Evolutionary conservation across 495 filamentous ascomycete species (phyloP), one percentile per base, ranked within the genome.

Genomic region (Antarctomyces pellizariae): DNA sequence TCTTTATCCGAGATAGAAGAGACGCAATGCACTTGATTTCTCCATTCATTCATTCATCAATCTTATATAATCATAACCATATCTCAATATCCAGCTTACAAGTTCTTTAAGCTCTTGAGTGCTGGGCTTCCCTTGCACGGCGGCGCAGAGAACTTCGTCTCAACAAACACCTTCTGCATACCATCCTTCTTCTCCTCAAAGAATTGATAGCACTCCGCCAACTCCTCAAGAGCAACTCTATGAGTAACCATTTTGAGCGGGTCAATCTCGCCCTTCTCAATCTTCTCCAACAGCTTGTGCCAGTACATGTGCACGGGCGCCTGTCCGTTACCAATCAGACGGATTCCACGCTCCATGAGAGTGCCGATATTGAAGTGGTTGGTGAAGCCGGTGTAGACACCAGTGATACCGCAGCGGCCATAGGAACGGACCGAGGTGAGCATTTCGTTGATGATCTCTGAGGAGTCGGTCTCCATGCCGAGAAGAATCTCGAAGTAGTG

Each of bases 401-500:
- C 79, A 0, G 76, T 90, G 28, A 91, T 53, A 10, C 78, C 75
- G 29, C 65, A 64, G 0, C 71, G 57, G 7, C 83, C 77, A 43
- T 67, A 89, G 26, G 67, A 73, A 21, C 70, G 56, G 6, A 83
- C 75, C 7, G 69, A 58, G 20, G 67, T 69, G 21, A 92, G 64
- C 67, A 80, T 78, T 52, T 92, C 77, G 39, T 92, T 92, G 31
- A 90, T 22, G 24, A 86, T 69, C 50, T 91, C 82, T 23, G 67
- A 72, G 3, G 74, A 78, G 45, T 90, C 82, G 2, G 77, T 91
- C 47, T 92, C 82, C 24, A 73, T 43, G 0, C 76, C 76, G 0
- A 83, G 26, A 29, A 62, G 35, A 42, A 69, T 58, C 52, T 90
- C 74, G 16, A 86, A 57, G 51, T 71, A 75, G 47, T 84, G 73